phyloP scores from a whole-genome alignment of 805 yeast genomes.

The Wickerhamiella parazyma region DNA sequence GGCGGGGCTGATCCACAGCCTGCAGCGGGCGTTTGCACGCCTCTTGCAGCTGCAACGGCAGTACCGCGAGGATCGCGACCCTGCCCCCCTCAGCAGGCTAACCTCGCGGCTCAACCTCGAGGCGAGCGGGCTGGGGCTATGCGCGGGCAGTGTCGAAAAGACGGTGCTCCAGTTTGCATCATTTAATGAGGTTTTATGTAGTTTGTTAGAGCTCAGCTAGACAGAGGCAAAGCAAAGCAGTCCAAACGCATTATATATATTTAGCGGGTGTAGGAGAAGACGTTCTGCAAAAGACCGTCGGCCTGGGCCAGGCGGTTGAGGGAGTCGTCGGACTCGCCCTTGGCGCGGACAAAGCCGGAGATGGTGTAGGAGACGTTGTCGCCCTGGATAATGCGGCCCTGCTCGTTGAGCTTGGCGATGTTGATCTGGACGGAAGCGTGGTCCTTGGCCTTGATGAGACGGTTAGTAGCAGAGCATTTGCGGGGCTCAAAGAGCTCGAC shows the following conservation, averaged over 20 bases:
- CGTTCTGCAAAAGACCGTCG: conserved; percentile 91
- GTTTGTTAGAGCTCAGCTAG: too few relatives aligned
- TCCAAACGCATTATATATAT: neutral
- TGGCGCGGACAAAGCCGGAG: conserved; percentile 92
- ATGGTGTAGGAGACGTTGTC: conserved; percentile 89
- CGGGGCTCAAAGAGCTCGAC: conserved; percentile 99
- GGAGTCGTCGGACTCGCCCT: conserved; percentile 99
- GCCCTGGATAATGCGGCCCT: conserved; percentile 89
- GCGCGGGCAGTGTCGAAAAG: too few relatives aligned
- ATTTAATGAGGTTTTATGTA: too few relatives aligned
- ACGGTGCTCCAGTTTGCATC: too few relatives aligned
- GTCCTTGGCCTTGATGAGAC: conserved; percentile 99
- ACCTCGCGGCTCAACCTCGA: neutral
- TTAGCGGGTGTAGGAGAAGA: conserved; percentile 29
- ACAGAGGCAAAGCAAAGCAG: too few relatives aligned
- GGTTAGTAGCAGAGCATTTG: conserved; percentile 99
- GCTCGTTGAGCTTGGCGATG: conserved; percentile 95
- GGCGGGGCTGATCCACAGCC: neutral
- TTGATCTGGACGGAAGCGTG: conserved; percentile 98
- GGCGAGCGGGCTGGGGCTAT: neutral
- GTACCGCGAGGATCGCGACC: neutral
- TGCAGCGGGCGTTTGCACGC: neutral
- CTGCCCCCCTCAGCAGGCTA: neutral
- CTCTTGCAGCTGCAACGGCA: neutral
- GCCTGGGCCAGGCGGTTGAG: conserved; percentile 98